Base-by-base conservation (phyloP, 2,329 filamentous ascomycete genomes). In the Venturia oleaginea region DNA sequence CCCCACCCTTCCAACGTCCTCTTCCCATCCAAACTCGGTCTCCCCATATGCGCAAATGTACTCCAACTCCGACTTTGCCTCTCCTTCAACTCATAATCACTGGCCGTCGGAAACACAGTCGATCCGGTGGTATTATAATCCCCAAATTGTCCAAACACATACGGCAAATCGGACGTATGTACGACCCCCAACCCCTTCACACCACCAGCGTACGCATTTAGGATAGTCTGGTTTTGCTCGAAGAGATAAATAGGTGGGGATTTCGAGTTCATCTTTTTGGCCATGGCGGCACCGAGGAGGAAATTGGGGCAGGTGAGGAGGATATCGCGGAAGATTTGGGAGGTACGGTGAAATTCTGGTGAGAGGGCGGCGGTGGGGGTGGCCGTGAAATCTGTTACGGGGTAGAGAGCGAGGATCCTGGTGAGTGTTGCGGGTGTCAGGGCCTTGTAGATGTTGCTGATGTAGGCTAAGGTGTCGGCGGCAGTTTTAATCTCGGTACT, bases 281-380 rank as follows among this genome's bases (percentile, higher is more conserved):
- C 78, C 81, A 68, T 86, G 83, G 48, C 82, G 73, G 10, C 67
- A 2, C 76, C 81, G 0, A 82, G 82, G 0, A 79, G 79, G 0
- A 83, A 76, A 24, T 78, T 74, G 69, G 85, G 85, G 30, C 80
- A 71, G 72, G 85, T 84, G 2, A 76, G 75, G 69, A 80, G 81
- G 0, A 80, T 80, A 10, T 76, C 62, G 70, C 81, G 81, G 13
- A 57, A 57, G 30, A 57, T 34, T 22, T 57, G 51, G 27, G 51
- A 27, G 51, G 27, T 15, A 62, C 82, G 80, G 70, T 79, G 82
- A 70, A 82, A 83, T 62, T 84, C 77, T 34, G 72, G 69, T 2
- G 78, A 77, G 1, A 81, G 69, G 54, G 77, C 76, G 5, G 75
- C 75, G 1, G 70, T 68, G 10, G 68, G 54, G 65, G 77, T 71